Evolutionary conservation across 169 alveolate genomes (phyloP).

Genomic region (Cryptosporidium ryanae): DNA sequence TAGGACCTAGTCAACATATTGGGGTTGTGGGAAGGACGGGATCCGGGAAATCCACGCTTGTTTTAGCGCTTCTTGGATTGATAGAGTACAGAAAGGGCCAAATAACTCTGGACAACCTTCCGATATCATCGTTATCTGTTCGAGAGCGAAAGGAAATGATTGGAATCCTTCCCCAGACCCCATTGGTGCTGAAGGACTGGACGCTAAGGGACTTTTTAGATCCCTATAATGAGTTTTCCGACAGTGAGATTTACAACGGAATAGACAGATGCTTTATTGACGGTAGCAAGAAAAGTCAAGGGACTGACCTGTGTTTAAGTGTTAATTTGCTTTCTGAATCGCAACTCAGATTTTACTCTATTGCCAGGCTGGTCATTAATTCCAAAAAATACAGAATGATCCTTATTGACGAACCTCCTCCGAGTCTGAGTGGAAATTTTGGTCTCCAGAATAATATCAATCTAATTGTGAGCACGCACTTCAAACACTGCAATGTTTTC

Average conservation of each 20-base stretch:
- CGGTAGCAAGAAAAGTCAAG: background rate
- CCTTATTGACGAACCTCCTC: slow-evolving; percentile 86
- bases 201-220: slow-evolving; percentile 78
- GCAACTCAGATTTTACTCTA: slow-evolving; percentile 80
- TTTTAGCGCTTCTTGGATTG: slow-evolving; percentile 78
- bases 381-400: slow-evolving; percentile 81
- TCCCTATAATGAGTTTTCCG: slow-evolving; percentile 77
- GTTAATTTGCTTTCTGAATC: slow-evolving; percentile 76
- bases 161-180: slow-evolving; percentile 81
- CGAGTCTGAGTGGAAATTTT: slow-evolving; percentile 9
- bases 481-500: slow-evolving; percentile 61
- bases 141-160: slow-evolving; percentile 72
- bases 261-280: slow-evolving; percentile 69
- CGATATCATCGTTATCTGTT: slow-evolving; percentile 62
- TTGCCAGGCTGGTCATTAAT: slow-evolving; percentile 81
- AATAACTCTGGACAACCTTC: slow-evolving; percentile 76
- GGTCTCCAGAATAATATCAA: slow-evolving; percentile 19
- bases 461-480: slow-evolving; percentile 7
- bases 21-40: slow-evolving; percentile 82
- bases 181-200: slow-evolving; percentile 78
- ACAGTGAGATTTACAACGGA: slow-evolving; percentile 75
- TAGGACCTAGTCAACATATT: slow-evolving; percentile 75
- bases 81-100: slow-evolving; percentile 76
- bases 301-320: slow-evolving; percentile 36
- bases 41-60: slow-evolving; percentile 79